Conservation (phyloP, 2,329 filamentous ascomycete genomes). For the Microsporum audouinii region DNA sequence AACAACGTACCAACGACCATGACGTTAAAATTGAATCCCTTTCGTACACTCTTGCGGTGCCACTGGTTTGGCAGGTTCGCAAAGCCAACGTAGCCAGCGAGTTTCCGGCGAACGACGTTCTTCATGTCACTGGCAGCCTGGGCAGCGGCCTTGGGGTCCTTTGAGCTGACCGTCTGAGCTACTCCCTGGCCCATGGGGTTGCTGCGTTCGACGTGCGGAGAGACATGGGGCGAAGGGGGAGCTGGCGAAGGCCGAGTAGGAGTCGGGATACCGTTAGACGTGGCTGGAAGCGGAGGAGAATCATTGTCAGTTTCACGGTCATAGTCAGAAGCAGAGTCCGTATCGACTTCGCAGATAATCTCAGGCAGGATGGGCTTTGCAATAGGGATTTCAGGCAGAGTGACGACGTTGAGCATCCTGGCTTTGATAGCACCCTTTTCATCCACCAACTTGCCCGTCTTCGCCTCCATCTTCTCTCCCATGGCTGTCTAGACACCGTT, state of each 20-base stretch:
- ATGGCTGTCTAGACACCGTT: not conserved
- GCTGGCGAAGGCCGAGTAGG: slow-evolving; percentile 26
- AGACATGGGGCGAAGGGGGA: slow-evolving; percentile 16
- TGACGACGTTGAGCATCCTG: not conserved
- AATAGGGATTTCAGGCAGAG: not conserved
- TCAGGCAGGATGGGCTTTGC: not conserved
- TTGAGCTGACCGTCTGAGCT: slow-evolving; percentile 51
- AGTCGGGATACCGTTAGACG: slow-evolving; percentile 21
- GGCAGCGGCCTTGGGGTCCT: slow-evolving; percentile 49
- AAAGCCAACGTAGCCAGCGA: slow-evolving; percentile 97
- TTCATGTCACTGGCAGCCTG: slow-evolving; percentile 57
- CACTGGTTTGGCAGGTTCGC: slow-evolving; percentile 98
- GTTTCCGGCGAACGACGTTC: slow-evolving; percentile 96
- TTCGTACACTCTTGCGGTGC: slow-evolving; percentile 99
- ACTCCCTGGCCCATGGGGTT: slow-evolving; percentile 45
- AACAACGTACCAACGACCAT: slow-evolving; percentile 91
- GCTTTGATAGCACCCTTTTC: not conserved
- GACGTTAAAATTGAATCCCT: slow-evolving; percentile 99
- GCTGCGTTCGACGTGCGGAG: slow-evolving; percentile 45
- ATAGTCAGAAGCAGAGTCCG: slow-evolving; percentile 5
- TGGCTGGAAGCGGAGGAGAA: slow-evolving; percentile 19
- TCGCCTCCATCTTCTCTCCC: not conserved
- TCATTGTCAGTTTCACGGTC: slow-evolving; percentile 23
- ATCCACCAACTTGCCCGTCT: not conserved
- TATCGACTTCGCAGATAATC: not conserved